Percentiles rank a stretch among this genome's conserved stretches.
phyloP scores from a whole-genome alignment of 176 grass and related monocot species.

The Carex kokanica region DNA sequence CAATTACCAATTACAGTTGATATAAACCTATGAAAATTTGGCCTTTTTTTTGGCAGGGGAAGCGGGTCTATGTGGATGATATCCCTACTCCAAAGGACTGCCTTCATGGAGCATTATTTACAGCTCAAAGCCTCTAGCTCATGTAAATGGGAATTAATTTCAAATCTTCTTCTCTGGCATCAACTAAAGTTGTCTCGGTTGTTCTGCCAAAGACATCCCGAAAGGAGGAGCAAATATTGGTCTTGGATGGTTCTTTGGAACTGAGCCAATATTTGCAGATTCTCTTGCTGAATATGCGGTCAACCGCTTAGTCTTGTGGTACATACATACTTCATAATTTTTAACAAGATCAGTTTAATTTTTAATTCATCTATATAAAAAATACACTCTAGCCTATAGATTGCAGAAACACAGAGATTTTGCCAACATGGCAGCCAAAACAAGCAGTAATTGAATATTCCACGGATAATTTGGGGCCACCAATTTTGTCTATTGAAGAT shows the following conservation, averaged over 20 bases:
- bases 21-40: background rate
- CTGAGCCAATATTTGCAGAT: slow-evolving; percentile 61
- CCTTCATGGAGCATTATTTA: slow-evolving; percentile 76
- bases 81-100: slow-evolving; percentile 65
- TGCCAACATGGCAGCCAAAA: slow-evolving; percentile 64
- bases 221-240: slow-evolving; percentile 68
- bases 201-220: slow-evolving; percentile 69
- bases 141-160: slow-evolving; percentile 59
- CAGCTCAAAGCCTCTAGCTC: slow-evolving; percentile 57
- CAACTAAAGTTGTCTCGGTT: slow-evolving; percentile 49
- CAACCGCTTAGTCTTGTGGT: slow-evolving; percentile 76
- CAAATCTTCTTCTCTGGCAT: slow-evolving; percentile 60
- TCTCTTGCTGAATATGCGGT: slow-evolving; percentile 60
- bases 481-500: slow-evolving; percentile 64
- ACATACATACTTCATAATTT: slow-evolving; percentile 11
- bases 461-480: slow-evolving; percentile 43
- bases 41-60: slow-evolving; percentile 45
- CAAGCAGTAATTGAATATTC: slow-evolving; percentile 54
- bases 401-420: slow-evolving; percentile 77
- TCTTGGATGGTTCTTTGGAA: slow-evolving; percentile 36
- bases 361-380: background rate
- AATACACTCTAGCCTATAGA: slow-evolving; percentile 18
- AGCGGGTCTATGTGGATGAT: slow-evolving; percentile 84
- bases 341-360: background rate
- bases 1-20: background rate